Base-by-base conservation (phyloP, 139 green algal genomes). In the Yamagishiella unicocca region DNA sequence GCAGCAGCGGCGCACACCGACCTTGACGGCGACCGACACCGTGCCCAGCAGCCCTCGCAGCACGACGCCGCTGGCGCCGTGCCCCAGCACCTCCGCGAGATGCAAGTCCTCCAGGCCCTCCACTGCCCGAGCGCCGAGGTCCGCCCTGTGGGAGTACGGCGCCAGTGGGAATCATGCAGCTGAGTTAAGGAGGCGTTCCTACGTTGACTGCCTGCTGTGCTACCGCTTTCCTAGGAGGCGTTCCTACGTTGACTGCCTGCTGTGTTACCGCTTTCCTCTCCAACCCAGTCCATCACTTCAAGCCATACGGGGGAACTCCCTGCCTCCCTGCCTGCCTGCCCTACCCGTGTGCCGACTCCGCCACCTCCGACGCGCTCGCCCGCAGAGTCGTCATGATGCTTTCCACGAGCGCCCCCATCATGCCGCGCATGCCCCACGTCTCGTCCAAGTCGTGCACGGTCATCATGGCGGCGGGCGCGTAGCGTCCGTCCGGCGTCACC, bases 331-430 rank as follows among this genome's bases (percentile, higher is more conserved):
- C n/a, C n/a, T n/a, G n/a, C n/a, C n/a, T n/a, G n/a, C n/a, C n/a
- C n/a, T n/a, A n/a, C n/a, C n/a, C n/a, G n/a, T n/a, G n/a, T n/a
- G n/a, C n/a, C n/a, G n/a, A n/a, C n/a, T 58, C 50, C 50, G 50
- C 50, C 12, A 58, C 17, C n/a, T 71, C 29, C 29, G 62, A 40
- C 14, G 62, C 62, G 29, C 62, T 75, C 4, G 10, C 37, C 67
- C 73, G 25, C 73, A 82, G 46, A 29, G 29, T 68, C 33, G 50
- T 31, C 75, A 82, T 70, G 17, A 82, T 21, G 50, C 50, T 40
- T n/a, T 81, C 73, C 2, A 81, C 73, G 27, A 81, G 45, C 73
- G 73, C 33, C 29, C 46, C 73, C 73, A 81, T 81, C 45, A 81
- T 62, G 29, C 73, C 46, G 29, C 73, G 73, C 73, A 81, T 81